phyloP scores from a whole-genome alignment of 2,329 filamentous ascomycete genomes.

The Saccharata proteae region DNA sequence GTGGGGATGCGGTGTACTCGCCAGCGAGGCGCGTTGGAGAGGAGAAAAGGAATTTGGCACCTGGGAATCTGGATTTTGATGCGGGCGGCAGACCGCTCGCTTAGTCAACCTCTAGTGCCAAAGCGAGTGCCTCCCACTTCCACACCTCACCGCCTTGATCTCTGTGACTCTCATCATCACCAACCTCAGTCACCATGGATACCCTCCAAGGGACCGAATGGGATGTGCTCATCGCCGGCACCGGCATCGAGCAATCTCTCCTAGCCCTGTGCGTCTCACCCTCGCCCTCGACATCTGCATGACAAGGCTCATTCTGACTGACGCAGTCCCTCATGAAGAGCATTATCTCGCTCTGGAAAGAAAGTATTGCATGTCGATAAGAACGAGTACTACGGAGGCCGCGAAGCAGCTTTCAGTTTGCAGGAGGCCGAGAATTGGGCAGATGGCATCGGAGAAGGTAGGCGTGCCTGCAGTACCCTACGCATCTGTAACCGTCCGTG shows the following conservation, averaged over 20 bases:
- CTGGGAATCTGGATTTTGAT: conserved; percentile 15
- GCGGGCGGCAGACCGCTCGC: conserved; percentile 8
- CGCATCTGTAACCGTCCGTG: conserved; percentile 13
- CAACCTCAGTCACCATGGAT: conserved; percentile 28
- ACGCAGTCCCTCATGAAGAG: conserved; percentile 55
- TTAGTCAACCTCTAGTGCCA: conserved; percentile 18
- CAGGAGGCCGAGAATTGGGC: conserved; percentile 72
- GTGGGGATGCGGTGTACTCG: conserved; percentile 12
- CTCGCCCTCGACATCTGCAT: conserved; percentile 8
- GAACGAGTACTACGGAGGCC: conserved; percentile 77
- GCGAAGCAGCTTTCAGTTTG: conserved; percentile 75
- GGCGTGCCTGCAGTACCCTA: conserved; percentile 8
- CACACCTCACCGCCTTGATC: conserved; percentile 14
- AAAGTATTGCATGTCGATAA: conserved; percentile 82
- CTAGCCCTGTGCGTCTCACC: conserved; percentile 37
- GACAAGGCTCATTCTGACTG: conserved; percentile 51
- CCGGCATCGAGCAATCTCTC: conserved; percentile 40
- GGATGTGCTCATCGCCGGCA: conserved; percentile 43
- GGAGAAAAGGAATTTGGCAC: conserved; percentile 11
- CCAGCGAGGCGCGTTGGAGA: conserved; percentile 23
- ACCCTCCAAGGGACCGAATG: conserved; percentile 38
- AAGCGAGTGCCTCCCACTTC: conserved; percentile 4
- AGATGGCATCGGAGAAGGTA: conserved; percentile 28
- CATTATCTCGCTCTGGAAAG: conserved; percentile 83
- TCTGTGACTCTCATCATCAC: conserved; percentile 6